Percentiles rank a stretch among this genome's conserved stretches.
Evolutionary conservation across 257 asterid species (phyloP).

Genomic region (Capsicum pubescens): DNA sequence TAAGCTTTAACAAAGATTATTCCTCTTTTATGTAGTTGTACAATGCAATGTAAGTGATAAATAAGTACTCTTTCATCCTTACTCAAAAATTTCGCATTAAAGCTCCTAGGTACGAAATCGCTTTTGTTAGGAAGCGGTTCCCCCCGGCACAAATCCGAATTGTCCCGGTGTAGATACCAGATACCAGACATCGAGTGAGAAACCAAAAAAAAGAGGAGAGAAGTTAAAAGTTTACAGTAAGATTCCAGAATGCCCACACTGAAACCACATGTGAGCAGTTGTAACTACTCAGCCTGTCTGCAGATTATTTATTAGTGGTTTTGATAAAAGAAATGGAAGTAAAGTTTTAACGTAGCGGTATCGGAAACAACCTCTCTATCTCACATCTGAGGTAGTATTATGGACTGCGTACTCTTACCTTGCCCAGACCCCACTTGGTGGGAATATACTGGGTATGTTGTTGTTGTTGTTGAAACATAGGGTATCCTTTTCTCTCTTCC

Average conservation of each 20-base stretch:
- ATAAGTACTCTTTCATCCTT: neutral
- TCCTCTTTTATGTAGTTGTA: slow-evolving; percentile 39
- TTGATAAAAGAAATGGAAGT: neutral
- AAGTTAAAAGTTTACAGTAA: neutral
- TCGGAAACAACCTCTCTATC: too few species aligned
- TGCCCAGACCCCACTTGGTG: too few species aligned
- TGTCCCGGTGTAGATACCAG: rapidly evolving
- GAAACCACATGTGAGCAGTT: slow-evolving; percentile 55
- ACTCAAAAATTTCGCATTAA: neutral
- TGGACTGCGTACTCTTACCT: too few species aligned
- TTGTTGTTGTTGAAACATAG: neutral
- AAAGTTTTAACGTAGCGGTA: too few species aligned
- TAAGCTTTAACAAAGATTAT: slow-evolving; percentile 52
- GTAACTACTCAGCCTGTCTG: slow-evolving; percentile 32
- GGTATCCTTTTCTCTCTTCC: neutral
- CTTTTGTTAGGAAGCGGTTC: neutral
- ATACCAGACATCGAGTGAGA: neutral
- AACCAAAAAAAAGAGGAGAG: neutral
- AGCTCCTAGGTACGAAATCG: neutral
- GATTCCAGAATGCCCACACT: slow-evolving; percentile 37
- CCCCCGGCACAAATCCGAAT: neutral
- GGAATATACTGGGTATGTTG: too few species aligned
- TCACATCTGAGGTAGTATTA: too few species aligned
- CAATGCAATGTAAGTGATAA: slow-evolving; percentile 27
- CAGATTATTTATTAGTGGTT: neutral